Conservation (phyloP, 1,284 basidiomycete species). For the Entoloma clypeatum region DNA sequence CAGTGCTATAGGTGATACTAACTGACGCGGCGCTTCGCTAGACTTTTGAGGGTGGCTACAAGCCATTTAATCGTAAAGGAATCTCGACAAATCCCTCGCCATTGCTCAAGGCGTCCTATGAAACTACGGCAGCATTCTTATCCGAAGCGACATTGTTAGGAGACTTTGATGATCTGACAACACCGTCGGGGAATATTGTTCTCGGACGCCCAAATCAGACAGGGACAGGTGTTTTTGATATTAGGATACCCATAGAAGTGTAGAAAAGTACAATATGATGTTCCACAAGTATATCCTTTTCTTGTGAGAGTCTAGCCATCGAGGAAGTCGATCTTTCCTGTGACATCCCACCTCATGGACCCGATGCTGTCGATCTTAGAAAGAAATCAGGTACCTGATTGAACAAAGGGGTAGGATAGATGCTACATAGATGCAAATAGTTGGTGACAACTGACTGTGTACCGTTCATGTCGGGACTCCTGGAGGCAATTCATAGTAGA, state of each 20-base stretch:
- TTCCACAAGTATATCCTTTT: no score
- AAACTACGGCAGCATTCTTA: slow-evolving; percentile 95
- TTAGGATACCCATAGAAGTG: slow-evolving; percentile 53
- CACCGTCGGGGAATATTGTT: slow-evolving; percentile 90
- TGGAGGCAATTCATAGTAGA: no score
- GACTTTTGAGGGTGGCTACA: slow-evolving; percentile 97
- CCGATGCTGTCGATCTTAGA: no score
- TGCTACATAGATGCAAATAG: no score
- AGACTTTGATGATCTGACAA: slow-evolving; percentile 89
- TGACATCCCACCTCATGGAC: no score
- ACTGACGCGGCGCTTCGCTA: slow-evolving; percentile 32
- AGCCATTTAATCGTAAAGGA: slow-evolving; percentile 96
- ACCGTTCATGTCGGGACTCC: no score
- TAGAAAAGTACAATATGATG: slow-evolving; percentile 15
- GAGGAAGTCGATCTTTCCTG: no score
- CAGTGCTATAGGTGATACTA: slow-evolving; percentile 5
- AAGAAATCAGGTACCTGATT: no score
- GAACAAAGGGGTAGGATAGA: no score
- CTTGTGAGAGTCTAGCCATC: no score
- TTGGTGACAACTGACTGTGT: no score
- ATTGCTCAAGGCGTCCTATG: slow-evolving; percentile 94
- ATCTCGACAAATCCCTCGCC: slow-evolving; percentile 90
- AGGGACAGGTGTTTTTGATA: slow-evolving; percentile 89
- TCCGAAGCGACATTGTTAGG: slow-evolving; percentile 93
- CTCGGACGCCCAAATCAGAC: slow-evolving; percentile 79